Evolutionary conservation across 371 early-diverging fungal genomes (phyloP).

Genomic region (Dinochytrium kinnereticum): DNA sequence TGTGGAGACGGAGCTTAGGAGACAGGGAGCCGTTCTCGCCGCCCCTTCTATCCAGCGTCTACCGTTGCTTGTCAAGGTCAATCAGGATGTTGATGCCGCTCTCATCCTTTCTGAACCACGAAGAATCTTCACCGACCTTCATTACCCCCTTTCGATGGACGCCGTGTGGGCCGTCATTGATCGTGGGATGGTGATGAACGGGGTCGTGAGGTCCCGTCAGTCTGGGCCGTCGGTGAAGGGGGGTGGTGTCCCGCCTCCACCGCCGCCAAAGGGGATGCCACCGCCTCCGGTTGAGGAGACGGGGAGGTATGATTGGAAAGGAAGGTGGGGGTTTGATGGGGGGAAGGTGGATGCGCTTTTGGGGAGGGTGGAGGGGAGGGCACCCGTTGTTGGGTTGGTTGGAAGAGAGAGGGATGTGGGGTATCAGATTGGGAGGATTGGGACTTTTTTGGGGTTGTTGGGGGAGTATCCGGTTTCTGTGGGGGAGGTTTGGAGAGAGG

Average conservation of each 20-base stretch:
- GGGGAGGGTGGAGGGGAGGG: not conserved
- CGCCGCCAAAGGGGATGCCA: not conserved
- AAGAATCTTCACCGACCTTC: not conserved
- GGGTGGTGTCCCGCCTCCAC: not conserved
- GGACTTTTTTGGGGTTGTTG: conserved; percentile 67
- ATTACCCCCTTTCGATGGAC: not conserved
- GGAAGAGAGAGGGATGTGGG: conserved; percentile 71
- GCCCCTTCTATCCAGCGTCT: not conserved
- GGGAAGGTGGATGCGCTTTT: not conserved
- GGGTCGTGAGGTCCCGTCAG: too few species aligned
- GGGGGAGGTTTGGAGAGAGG: conserved; percentile 70
- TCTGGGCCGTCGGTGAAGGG: too few species aligned
- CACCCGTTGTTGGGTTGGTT: not conserved
- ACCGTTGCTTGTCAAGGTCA: not conserved
- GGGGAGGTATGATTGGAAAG: not conserved
- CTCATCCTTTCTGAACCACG: not conserved
- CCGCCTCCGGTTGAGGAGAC: not conserved
- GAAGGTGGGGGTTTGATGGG: not conserved
- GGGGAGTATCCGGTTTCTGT: conserved; percentile 72
- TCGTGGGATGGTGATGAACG: too few species aligned
- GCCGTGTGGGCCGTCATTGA: not conserved
- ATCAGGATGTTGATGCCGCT: not conserved
- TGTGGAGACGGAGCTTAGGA: not conserved
- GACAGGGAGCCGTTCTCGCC: not conserved
- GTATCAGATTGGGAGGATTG: conserved; percentile 71